phyloP scores from a whole-genome alignment of 805 yeast genomes.

The Myxozyma monticola region DNA sequence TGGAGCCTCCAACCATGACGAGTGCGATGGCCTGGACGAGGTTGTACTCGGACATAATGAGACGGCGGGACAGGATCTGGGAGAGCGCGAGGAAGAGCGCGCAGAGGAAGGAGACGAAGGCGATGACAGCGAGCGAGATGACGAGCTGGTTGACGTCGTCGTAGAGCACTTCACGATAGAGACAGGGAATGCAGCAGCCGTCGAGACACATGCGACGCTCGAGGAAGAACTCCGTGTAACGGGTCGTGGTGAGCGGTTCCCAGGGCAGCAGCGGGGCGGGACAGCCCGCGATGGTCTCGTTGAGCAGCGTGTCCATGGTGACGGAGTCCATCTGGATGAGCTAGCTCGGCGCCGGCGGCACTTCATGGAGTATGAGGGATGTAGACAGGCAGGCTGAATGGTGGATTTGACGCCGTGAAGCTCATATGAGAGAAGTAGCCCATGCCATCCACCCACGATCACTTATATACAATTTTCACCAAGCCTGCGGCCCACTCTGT shows the following conservation, averaged over 20 bases:
- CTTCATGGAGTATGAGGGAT: too few relatives aligned
- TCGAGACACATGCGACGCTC: conserved; percentile 10
- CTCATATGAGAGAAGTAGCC: too few relatives aligned
- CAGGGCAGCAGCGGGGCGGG: conserved; percentile 19
- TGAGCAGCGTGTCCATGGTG: too few relatives aligned
- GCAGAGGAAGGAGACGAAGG: conserved; percentile 15
- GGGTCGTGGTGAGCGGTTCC: conserved; percentile 5
- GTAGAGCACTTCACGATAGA: conserved; percentile 8
- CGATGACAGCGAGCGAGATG: conserved; percentile 14
- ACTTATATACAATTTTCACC: too few relatives aligned
- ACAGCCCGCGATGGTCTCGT: too few relatives aligned
- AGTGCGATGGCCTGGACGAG: conserved; percentile 21
- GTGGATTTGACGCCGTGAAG: too few relatives aligned
- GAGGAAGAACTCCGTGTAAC: conserved; percentile 1
- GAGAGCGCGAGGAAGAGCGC: conserved; percentile 20
- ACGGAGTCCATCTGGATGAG: too few relatives aligned
- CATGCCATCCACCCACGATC: too few relatives aligned
- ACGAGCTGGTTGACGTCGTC: conserved; percentile 2
- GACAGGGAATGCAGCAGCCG: conserved; percentile 28
- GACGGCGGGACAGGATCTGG: conserved; percentile 18
- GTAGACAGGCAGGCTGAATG: too few relatives aligned
- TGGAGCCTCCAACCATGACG: conserved; percentile 5
- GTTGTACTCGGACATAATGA: conserved; percentile 25
- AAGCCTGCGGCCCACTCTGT: too few relatives aligned
- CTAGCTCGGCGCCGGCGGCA: too few relatives aligned